A percentile compares a stretch with the other conserved stretches of the same genome.
phyloP scores from a whole-genome alignment of 1,284 basidiomycete genomes.

The Laetiporus sulphureus region DNA sequence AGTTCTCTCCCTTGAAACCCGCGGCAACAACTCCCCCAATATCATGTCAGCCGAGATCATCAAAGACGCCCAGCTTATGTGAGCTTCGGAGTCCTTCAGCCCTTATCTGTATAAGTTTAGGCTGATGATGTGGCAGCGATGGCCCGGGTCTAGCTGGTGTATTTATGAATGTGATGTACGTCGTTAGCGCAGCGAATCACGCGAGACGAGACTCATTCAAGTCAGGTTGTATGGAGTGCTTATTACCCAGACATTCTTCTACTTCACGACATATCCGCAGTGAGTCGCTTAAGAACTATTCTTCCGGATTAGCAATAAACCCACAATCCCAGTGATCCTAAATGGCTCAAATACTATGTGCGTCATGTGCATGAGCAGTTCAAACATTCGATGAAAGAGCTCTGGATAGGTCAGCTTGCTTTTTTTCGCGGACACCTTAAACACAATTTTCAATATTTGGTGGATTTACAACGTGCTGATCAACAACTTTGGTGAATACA shows the following conservation, averaged over 20 bases:
- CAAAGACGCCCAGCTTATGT: no score
- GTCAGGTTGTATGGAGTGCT: slow-evolving; percentile 7
- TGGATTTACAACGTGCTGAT: slow-evolving; percentile 3
- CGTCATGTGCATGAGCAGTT: background rate
- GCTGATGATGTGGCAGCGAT: no score
- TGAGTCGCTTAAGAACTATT: slow-evolving; percentile 1
- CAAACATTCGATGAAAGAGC: background rate
- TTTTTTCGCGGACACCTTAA: slow-evolving; percentile 6
- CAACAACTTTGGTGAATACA: slow-evolving; percentile 3
- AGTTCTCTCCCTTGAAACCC: no score
- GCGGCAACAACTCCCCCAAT: no score
- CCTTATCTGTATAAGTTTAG: no score
- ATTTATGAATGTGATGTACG: slow-evolving; percentile 6
- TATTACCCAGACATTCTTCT: slow-evolving; percentile 8
- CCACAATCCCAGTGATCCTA: slow-evolving; percentile 3
- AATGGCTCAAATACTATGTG: slow-evolving; percentile 8
- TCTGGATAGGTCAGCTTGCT: slow-evolving; percentile 1
- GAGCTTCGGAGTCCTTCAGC: no score
- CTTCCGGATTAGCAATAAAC: background rate
- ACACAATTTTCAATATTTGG: slow-evolving; percentile 4
- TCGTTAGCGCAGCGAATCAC: background rate
- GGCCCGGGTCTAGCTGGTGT: slow-evolving; percentile 6
- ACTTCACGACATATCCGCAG: slow-evolving; percentile 4
- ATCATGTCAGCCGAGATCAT: no score
- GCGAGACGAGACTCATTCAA: background rate